phyloP scores from a whole-genome alignment of 2,329 filamentous ascomycete genomes.

The Westerdykella aurantiaca region DNA sequence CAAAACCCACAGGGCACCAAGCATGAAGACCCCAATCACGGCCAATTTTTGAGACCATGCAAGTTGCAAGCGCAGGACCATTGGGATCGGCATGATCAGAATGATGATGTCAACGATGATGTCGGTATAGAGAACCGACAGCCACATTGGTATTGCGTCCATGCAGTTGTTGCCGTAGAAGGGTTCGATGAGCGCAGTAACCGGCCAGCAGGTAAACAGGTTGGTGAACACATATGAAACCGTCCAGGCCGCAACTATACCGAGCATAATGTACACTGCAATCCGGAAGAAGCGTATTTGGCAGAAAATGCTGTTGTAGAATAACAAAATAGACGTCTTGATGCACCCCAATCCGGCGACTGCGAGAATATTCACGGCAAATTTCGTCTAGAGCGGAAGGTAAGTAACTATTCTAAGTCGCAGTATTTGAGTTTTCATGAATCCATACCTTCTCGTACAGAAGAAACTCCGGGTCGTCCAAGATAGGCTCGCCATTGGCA shows the following conservation, averaged over 20 bases:
- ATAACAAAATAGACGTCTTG: conserved; percentile 27
- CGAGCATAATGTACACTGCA: conserved; percentile 16
- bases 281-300: conserved; percentile 15
- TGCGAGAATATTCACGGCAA: conserved; percentile 22
- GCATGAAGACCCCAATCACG: conserved; percentile 17
- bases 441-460: too few relatives aligned
- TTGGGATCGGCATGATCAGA: conserved; percentile 20
- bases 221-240: conserved; percentile 19
- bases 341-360: conserved; percentile 21
- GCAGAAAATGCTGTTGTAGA: conserved; percentile 26
- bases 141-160: conserved; percentile 18
- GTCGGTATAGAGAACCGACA: conserved; percentile 13
- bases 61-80: conserved; percentile 18
- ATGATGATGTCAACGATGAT: conserved; percentile 19
- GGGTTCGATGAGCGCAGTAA: conserved; percentile 19
- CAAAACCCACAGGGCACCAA: conserved; percentile 11
- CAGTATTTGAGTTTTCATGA: too few relatives aligned
- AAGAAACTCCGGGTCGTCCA: too few relatives aligned
- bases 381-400: conserved; percentile 16
- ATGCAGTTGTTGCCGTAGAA: conserved; percentile 22
- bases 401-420: too few relatives aligned
- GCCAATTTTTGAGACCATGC: conserved; percentile 15
- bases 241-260: conserved; percentile 19
- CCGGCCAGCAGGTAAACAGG: conserved; percentile 25
- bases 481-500: too few relatives aligned